A percentile compares a stretch with the other conserved stretches of the same genome.
Conservation (phyloP, 2,329 filamentous ascomycete species). For the Claviceps sp. region DNA sequence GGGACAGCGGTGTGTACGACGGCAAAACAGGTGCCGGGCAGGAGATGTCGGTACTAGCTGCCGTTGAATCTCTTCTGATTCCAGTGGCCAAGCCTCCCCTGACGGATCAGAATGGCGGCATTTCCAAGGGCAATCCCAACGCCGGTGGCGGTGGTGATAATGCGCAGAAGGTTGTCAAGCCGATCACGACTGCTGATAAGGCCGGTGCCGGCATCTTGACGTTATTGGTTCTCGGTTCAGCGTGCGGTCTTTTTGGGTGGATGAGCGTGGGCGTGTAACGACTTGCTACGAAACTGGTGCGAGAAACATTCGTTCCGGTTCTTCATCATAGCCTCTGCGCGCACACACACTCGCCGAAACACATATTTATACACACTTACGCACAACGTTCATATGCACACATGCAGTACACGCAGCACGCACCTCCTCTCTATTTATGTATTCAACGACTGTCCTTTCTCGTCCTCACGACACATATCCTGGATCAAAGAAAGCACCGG, state of each 20-base stretch:
- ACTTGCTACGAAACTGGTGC: background rate
- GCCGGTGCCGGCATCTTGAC: constrained; percentile 36
- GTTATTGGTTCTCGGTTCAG: constrained; percentile 26
- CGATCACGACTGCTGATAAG: constrained; percentile 29
- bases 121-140: constrained; percentile 29
- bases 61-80: constrained; percentile 40
- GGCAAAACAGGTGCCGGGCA: constrained; percentile 44
- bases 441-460: no score
- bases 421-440: no score
- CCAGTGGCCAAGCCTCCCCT: constrained; percentile 25
- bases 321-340: no score
- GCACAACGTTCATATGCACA: no score
- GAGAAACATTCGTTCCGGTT: no score
- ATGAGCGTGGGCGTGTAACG: constrained; percentile 28
- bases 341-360: no score
- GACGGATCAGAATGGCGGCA: constrained; percentile 38
- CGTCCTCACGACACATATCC: no score
- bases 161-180: constrained; percentile 17
- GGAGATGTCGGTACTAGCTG: constrained; percentile 43
- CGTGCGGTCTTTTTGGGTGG: constrained; percentile 31
- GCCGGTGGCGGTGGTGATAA: constrained; percentile 25
- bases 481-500: no score
- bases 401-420: no score
- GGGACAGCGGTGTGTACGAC: constrained; percentile 37
- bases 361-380: no score